Percentiles rank a stretch among this genome's conserved stretches.
Evolutionary conservation across 306 rosid genomes (phyloP).

Genomic region (Corylus americana): DNA sequence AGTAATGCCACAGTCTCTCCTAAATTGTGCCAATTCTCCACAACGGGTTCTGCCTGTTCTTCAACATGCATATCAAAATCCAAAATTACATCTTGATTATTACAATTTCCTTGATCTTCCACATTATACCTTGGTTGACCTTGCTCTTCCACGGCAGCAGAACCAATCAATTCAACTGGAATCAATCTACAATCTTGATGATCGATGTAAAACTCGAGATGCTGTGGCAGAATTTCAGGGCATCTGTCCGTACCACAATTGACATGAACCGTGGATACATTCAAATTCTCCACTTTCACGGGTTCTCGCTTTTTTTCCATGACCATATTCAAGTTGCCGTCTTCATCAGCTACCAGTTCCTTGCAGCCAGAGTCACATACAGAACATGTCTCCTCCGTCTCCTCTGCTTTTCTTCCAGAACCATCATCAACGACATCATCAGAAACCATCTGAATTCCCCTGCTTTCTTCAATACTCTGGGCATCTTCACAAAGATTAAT

Average conservation of each 20-base stretch:
- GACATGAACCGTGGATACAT: conserved; percentile 22
- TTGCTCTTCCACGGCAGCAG: conserved; percentile 29
- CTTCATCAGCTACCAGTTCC: conserved; percentile 42
- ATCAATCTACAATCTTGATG: conserved; percentile 73
- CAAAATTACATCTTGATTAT: conserved; percentile 66
- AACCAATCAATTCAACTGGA: conserved; percentile 74
- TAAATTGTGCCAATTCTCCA: conserved; percentile 70
- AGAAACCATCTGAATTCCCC: conserved; percentile 41
- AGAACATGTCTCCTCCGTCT: conserved; percentile 52
- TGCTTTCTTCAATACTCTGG: conserved; percentile 41
- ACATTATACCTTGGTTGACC: conserved; percentile 35
- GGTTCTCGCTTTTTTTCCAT: conserved; percentile 38
- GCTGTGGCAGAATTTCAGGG: conserved; percentile 43
- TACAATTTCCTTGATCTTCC: conserved; percentile 39
- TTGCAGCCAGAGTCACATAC: conserved; percentile 50
- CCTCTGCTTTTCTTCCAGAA: conserved; percentile 39
- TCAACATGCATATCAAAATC: conserved; percentile 58
- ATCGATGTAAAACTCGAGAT: conserved; percentile 83
- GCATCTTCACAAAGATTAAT: conserved; percentile 45
- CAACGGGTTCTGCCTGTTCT: conserved; percentile 49
- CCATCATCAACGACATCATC: conserved; percentile 43
- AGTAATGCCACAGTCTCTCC: conserved; percentile 39
- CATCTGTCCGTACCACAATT: conserved; percentile 25
- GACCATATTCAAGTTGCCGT: conserved; percentile 34
- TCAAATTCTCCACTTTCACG: conserved; percentile 34